Percentiles rank a stretch among this genome's conserved stretches.
phyloP scores from a whole-genome alignment of 2,329 filamentous ascomycete genomes.

The Aspergillus luchuensis region DNA sequence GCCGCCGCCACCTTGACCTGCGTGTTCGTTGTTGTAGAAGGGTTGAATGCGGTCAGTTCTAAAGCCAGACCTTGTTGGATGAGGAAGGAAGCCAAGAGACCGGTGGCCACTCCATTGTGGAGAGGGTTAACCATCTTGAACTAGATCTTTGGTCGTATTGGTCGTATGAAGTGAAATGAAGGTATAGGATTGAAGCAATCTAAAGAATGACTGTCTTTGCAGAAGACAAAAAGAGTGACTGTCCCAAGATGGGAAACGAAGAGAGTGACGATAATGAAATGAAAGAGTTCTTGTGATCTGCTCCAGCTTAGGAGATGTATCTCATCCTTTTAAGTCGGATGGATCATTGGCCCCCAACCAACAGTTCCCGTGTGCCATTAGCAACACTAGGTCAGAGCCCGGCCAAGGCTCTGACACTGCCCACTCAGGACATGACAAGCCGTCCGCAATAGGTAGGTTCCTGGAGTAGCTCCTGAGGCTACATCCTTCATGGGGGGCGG shows the following conservation, averaged over 20 bases:
- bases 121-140: conserved; percentile 20
- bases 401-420: background rate
- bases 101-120: conserved; percentile 18
- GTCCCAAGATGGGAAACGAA: background rate
- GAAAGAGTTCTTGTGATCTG: background rate
- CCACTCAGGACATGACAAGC: background rate
- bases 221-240: conserved; percentile 6
- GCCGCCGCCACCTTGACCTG: background rate
- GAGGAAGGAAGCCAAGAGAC: conserved; percentile 18
- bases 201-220: conserved; percentile 1
- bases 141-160: background rate
- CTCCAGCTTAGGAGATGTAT: background rate
- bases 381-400: background rate
- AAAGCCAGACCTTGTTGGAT: conserved; percentile 17
- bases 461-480: background rate
- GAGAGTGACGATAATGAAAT: background rate
- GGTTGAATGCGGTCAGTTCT: conserved; percentile 18
- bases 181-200: background rate
- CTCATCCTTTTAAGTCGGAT: conserved; percentile 1
- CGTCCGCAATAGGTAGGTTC: background rate
- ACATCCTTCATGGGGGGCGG: conserved; percentile 4
- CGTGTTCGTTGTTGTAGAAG: conserved; percentile 8
- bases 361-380: background rate
- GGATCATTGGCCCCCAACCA: conserved; percentile 6
- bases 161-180: background rate